Base-by-base conservation (phyloP, 2,329 filamentous ascomycete genomes). In the Chrysoporthe austroafricana region DNA sequence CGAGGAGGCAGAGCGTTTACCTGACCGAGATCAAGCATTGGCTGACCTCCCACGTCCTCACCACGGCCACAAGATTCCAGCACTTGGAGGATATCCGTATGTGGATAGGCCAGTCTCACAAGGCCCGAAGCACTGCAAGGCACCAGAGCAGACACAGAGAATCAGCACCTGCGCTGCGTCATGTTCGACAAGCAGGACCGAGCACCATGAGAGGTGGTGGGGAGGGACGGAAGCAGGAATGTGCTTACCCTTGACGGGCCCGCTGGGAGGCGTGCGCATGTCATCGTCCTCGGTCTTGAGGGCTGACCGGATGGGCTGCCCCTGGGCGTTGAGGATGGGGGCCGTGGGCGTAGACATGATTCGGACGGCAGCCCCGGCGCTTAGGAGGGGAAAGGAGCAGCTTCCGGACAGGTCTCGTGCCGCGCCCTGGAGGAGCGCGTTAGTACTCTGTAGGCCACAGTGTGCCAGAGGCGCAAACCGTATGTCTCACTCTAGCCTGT, bases 241-340 rank as follows among this genome's bases (percentile, higher is more conserved):
- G 26, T 34, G 43, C 67, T 65, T 62, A 70, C 69, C 69, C 58
- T 70, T 70, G 4, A 52, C 65, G 5, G 63, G 62, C n/a, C 50
- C 69, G n/a, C 43, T 48, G 32, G 62, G 58, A 18, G 62, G 57
- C 16, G 58, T 56, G 36, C 64, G 61, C 26, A 54, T 32, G 63
- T 62, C 64, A 62, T 71, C 67, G 26, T 66, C 68, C 43, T 70
- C 66, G 66, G 34, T 48, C 71, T 66, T 69, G 42, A 73, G 57
- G 42, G 67, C 67, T 34, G 70, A 67, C 50, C 71, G 70, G 46
- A 69, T 62, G 44, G 67, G 66, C 21, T 66, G 66, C 13, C 69
- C 68, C 46, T 68, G 62, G 18, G 66, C 62, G 54, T 70, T 70
- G 62, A 70, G 64, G n/a, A 69, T 52, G 57, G 68, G 66, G 4